Evolutionary conservation across 2,329 filamentous ascomycete genomes (phyloP).

Genomic region (Metarhizium sp.): DNA sequence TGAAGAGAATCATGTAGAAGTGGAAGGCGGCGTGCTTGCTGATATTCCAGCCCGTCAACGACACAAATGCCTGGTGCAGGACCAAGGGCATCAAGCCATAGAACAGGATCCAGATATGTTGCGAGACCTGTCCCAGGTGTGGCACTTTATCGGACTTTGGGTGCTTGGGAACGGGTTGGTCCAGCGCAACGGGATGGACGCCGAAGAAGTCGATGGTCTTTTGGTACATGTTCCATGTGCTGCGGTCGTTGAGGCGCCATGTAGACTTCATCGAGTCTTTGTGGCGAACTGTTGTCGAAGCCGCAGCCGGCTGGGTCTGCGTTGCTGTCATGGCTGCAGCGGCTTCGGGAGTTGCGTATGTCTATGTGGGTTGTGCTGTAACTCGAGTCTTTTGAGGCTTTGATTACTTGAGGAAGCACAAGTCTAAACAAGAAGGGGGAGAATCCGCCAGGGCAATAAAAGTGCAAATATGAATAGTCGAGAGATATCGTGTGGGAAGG

Average conservation of each 20-base stretch:
- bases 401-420: no score
- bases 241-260: conserved; percentile 20
- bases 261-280: conserved; percentile 32
- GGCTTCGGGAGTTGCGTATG: no score
- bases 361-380: no score
- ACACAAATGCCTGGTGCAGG: conserved; percentile 17
- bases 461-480: no score
- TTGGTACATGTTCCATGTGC: conserved; percentile 21
- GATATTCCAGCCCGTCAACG: conserved; percentile 21
- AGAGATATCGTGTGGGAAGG: no score
- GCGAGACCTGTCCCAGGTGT: conserved; percentile 21
- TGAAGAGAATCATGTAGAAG: conserved; percentile 30
- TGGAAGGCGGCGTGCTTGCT: conserved; percentile 19
- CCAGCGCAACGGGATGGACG: conserved; percentile 16
- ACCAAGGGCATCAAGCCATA: conserved; percentile 13
- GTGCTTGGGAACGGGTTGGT: conserved; percentile 26
- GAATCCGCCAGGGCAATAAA: no score
- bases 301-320: background rate
- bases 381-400: no score
- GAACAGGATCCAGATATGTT: conserved; percentile 28
- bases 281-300: background rate
- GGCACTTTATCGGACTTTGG: conserved; percentile 26
- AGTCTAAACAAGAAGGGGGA: no score
- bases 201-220: conserved; percentile 22
- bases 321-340: background rate